These are phyloP conservation scores for Scutellaria barbata DNA, from an alignment of 257 asterid genomes.

Conservation along the genomic window DNA sequence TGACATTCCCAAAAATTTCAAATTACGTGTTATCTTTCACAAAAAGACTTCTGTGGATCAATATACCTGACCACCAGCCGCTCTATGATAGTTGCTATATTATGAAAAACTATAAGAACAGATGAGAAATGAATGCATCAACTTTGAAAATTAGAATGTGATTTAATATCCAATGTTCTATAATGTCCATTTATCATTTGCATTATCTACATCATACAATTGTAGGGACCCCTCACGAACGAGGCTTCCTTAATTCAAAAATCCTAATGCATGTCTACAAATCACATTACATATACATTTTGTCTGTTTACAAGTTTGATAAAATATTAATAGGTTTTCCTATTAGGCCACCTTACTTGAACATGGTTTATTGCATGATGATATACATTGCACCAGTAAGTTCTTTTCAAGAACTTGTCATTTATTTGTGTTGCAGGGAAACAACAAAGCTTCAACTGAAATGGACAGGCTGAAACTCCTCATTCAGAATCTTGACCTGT, in stretches of 20 bases:
- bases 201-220: constrained; percentile 9
- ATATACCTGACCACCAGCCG: neutral
- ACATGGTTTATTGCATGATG: neutral
- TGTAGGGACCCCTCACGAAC: neutral
- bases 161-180: neutral
- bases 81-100: neutral
- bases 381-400: constrained; percentile 2
- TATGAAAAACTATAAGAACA: neutral
- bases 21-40: constrained; percentile 20
- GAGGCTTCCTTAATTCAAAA: constrained; percentile 7
- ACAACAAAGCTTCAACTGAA: constrained; percentile 54
- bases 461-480: constrained; percentile 67
- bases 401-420: neutral
- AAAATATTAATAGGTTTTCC: neutral
- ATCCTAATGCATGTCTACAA: neutral
- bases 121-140: constrained; percentile 2
- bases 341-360: neutral
- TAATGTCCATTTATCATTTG: neutral
- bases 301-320: neutral
- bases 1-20: too few species aligned
- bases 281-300: neutral
- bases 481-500: constrained; percentile 86
- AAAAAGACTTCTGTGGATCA: neutral
- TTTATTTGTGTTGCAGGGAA: constrained; percentile 55
- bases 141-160: neutral